A percentile compares a stretch with the other conserved stretches of the same genome.
phyloP scores from a whole-genome alignment of 2,329 filamentous ascomycete genomes.

The Ceratocystis colombiana region DNA sequence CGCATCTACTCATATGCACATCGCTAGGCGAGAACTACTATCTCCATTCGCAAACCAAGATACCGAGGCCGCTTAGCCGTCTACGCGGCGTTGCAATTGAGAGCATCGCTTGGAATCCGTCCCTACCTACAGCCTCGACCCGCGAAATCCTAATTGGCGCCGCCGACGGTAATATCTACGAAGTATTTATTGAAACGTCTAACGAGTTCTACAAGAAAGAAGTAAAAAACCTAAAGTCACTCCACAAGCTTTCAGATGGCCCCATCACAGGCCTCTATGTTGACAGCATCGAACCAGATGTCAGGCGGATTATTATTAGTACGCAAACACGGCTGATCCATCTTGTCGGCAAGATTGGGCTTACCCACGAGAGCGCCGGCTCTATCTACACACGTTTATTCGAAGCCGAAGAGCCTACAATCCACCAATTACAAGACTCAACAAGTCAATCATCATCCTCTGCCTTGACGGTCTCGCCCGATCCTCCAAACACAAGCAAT shows the following conservation, averaged over 20 bases:
- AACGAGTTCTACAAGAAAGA: conserved; percentile 93
- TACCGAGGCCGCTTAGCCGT: conserved; percentile 69
- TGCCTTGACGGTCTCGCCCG: conserved; percentile 64
- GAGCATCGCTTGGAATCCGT: conserved; percentile 88
- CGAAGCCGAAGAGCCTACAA: conserved; percentile 68
- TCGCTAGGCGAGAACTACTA: conserved; percentile 94
- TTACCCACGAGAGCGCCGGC: conserved; percentile 66
- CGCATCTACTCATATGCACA: conserved; percentile 84
- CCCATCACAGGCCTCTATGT: conserved; percentile 79
- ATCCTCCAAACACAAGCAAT: conserved; percentile 47
- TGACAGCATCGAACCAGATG: conserved; percentile 63
- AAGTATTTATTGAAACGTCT: conserved; percentile 86
- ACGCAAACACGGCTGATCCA: conserved; percentile 72
- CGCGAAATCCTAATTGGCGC: conserved; percentile 87
- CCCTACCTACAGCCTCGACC: conserved; percentile 82
- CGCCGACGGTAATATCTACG: conserved; percentile 89
- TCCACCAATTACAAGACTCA: conserved; percentile 51
- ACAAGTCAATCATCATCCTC: conserved; percentile 38
- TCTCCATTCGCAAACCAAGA: conserved; percentile 85
- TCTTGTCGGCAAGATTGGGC: conserved; percentile 66
- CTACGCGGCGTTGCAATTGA: conserved; percentile 82
- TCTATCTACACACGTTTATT: conserved; percentile 84
- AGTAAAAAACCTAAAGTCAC: conserved; percentile 77
- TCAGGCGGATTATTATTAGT: conserved; percentile 66
- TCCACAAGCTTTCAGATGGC: conserved; percentile 74